Conservation (phyloP, 768 basidiomycete genomes). For the Serpula lacrymans region DNA sequence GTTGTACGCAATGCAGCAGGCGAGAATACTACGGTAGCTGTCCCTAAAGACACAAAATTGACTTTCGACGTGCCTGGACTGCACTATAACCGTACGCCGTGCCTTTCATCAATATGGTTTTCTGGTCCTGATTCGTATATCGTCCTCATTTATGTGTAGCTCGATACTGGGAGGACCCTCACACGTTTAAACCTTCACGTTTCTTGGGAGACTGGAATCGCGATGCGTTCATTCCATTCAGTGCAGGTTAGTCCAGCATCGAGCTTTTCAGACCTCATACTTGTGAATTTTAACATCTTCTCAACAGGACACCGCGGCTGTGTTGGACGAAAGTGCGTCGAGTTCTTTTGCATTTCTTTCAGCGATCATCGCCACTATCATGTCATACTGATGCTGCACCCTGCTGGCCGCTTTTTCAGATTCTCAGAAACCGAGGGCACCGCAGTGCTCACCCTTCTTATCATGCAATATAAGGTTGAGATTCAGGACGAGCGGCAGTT, state of each 20-base stretch:
- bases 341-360: background rate
- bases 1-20: conserved; percentile 7
- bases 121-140: background rate
- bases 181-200: conserved; percentile 35
- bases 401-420: conserved; percentile 15
- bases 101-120: background rate
- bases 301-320: conserved; percentile 38
- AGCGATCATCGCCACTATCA: no score
- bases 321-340: conserved; percentile 38
- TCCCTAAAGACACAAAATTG: conserved; percentile 19
- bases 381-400: background rate
- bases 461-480: conserved; percentile 45
- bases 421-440: conserved; percentile 51
- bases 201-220: conserved; percentile 53
- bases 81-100: conserved; percentile 27
- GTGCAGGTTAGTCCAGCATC: conserved; percentile 29
- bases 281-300: no score
- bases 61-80: conserved; percentile 15
- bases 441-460: conserved; percentile 47
- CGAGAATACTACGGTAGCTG: conserved; percentile 14
- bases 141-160: conserved; percentile 14
- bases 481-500: conserved; percentile 47
- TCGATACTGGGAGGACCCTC: conserved; percentile 33
- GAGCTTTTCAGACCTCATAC: background rate
- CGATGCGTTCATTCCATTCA: conserved; percentile 54